phyloP scores from a whole-genome alignment of 352 stramenopile genomes.

The Phytophthora cactorum region DNA sequence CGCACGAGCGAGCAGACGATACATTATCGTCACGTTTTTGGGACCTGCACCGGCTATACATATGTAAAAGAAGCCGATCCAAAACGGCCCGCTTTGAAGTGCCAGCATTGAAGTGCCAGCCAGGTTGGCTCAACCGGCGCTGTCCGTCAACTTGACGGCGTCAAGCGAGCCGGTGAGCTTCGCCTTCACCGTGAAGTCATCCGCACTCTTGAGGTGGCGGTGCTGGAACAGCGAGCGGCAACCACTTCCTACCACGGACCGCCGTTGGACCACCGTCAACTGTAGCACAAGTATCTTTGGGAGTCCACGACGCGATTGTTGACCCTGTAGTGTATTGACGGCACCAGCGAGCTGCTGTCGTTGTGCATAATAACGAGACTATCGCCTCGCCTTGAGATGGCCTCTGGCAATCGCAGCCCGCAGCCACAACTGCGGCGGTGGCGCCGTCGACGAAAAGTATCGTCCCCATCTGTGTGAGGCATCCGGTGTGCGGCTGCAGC shows the following conservation, averaged over 20 bases:
- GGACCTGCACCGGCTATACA: background rate
- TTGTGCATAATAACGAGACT: background rate
- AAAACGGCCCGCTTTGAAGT: slow-evolving; percentile 2
- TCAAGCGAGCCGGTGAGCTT: too few species aligned
- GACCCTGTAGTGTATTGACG: slow-evolving; percentile 9
- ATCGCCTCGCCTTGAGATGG: background rate
- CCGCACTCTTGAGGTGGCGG: background rate
- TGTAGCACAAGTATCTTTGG: slow-evolving; percentile 20
- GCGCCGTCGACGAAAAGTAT: slow-evolving; percentile 15
- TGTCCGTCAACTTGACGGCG: too few species aligned
- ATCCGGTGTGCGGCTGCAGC: slow-evolving; percentile 20
- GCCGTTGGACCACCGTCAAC: slow-evolving; percentile 1
- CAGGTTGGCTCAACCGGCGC: too few species aligned
- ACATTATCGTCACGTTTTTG: slow-evolving; percentile 9
- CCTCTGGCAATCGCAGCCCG: slow-evolving; percentile 11
- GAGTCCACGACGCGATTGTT: background rate
- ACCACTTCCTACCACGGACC: slow-evolving; percentile 4
- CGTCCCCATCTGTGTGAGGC: slow-evolving; percentile 27
- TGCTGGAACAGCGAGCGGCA: background rate
- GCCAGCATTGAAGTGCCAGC: background rate
- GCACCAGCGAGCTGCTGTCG: slow-evolving; percentile 3
- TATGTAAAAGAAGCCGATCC: slow-evolving; percentile 11
- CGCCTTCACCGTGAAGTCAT: too few species aligned
- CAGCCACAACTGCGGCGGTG: background rate
- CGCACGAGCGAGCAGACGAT: slow-evolving; percentile 15